phyloP scores from a whole-genome alignment of 1,284 basidiomycete genomes.

The Retiboletus fuscus region DNA sequence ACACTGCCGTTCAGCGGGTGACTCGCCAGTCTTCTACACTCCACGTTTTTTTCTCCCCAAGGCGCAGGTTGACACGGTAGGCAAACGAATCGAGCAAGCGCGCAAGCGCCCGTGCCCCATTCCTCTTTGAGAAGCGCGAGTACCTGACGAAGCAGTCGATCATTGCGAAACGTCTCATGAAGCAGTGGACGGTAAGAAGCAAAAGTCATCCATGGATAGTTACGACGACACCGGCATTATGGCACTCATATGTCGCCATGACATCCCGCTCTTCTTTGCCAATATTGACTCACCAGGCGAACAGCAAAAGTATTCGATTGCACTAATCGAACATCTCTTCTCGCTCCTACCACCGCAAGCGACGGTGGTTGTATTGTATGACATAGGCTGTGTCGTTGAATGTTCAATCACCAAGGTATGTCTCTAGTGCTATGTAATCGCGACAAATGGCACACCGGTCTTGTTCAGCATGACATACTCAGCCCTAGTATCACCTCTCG shows the following conservation, averaged over 20 bases:
- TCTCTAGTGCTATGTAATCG: too few species aligned
- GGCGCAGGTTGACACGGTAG: too few species aligned
- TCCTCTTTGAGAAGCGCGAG: too few species aligned
- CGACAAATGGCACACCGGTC: too few species aligned
- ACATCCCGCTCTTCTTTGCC: neutral
- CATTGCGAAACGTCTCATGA: too few species aligned
- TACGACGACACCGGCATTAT: slow-evolving; percentile 7
- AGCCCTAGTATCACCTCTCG: too few species aligned
- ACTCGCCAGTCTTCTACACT: neutral
- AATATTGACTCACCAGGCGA: neutral
- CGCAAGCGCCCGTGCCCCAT: too few species aligned
- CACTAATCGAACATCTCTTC: neutral
- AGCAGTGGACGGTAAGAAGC: neutral
- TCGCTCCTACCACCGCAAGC: neutral
- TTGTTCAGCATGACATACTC: too few species aligned
- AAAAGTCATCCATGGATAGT: neutral
- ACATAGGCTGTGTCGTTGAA: neutral
- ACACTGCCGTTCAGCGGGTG: neutral
- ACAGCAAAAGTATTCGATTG: neutral
- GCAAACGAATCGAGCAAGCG: too few species aligned
- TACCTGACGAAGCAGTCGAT: too few species aligned
- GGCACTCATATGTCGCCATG: neutral
- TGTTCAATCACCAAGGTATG: too few species aligned
- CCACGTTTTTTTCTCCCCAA: neutral
- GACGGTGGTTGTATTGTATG: neutral